Base-by-base conservation (phyloP, 495 filamentous ascomycete genomes). In the Neurospora sp. region DNA sequence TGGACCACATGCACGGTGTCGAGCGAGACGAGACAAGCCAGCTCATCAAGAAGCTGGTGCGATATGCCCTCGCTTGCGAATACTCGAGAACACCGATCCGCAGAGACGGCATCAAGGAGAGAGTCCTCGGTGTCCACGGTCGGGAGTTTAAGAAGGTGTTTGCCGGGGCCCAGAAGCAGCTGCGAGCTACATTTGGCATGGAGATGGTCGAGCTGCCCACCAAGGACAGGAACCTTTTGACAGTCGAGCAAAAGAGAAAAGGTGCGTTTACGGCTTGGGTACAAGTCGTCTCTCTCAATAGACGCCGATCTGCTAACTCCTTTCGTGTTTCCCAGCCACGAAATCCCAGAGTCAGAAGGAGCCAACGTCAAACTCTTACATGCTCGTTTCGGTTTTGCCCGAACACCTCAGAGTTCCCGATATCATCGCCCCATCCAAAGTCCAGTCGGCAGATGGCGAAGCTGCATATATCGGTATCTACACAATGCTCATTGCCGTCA, bases 21-120 rank as follows among this genome's bases (percentile, higher is more conserved):
- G 82, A 80, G 38, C 74, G 82, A 9, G 79, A 80, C 78, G 84
- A 71, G 77, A 81, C 77, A 77, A 84, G 70, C 70, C 89, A 92
- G 74, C 85, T 95, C 77, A 89, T 93, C 39, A 98, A 97, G 83
- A 97, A 94, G 76, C 83, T 99, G 69, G 91, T 98, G 23, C 90
- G 96, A n/a, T 88, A 97, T 60, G 96, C 94, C 3, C 80, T 98
- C 7, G 89, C 95, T 4, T 93, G 93, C 83, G 96, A 98, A 80
- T 96, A 92, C 80, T 87, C 92, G n/a, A 88, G 96, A 18, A 85
- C 87, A 62, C 89, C 91, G 0, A 93, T 99, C 40, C 89, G 90
- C 16, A 84, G 96, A 75, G 85, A 88, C 7, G 96, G 94, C 72
- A 94, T 99, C 73, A 88, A 84, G 76, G 86, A 91, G 46, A 97